phyloP scores from a whole-genome alignment of 176 grass and related monocot genomes.

The Carex kokanica region DNA sequence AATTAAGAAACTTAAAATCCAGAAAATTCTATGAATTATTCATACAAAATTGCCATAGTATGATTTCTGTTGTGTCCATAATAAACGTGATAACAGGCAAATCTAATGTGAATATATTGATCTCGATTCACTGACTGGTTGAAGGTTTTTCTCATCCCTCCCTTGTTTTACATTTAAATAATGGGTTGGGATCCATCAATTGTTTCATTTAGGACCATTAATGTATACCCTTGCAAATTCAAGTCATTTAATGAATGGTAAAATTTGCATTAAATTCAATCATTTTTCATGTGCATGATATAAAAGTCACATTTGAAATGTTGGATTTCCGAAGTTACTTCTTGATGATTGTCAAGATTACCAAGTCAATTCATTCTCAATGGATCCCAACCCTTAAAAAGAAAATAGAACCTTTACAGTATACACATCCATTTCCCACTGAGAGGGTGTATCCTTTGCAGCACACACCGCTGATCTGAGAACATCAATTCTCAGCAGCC shows the following conservation, averaged over 20 bases:
- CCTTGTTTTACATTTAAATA: background rate
- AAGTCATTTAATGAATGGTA: background rate
- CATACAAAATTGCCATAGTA: background rate
- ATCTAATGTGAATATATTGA: background rate
- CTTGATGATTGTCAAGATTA: too few relatives aligned
- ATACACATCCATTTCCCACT: too few relatives aligned
- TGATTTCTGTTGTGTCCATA: background rate
- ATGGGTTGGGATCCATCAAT: background rate
- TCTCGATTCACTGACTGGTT: background rate
- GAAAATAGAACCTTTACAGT: too few relatives aligned
- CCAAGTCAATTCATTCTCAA: too few relatives aligned
- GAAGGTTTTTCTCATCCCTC: background rate
- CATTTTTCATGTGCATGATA: background rate
- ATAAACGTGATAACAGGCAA: background rate
- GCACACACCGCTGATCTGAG: too few relatives aligned
- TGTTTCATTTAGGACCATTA: background rate
- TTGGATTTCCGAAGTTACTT: too few relatives aligned
- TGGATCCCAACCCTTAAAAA: too few relatives aligned
- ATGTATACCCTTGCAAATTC: background rate
- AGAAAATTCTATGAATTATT: background rate
- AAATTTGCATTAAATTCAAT: background rate
- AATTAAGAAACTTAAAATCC: background rate
- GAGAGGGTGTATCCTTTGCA: too few relatives aligned
- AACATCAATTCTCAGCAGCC: too few relatives aligned
- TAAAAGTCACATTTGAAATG: too few relatives aligned